Evolutionary conservation across 345 rosid genomes (phyloP), one percentile per base, ranked within the genome.

Genomic region (Melastoma malabathricum): DNA sequence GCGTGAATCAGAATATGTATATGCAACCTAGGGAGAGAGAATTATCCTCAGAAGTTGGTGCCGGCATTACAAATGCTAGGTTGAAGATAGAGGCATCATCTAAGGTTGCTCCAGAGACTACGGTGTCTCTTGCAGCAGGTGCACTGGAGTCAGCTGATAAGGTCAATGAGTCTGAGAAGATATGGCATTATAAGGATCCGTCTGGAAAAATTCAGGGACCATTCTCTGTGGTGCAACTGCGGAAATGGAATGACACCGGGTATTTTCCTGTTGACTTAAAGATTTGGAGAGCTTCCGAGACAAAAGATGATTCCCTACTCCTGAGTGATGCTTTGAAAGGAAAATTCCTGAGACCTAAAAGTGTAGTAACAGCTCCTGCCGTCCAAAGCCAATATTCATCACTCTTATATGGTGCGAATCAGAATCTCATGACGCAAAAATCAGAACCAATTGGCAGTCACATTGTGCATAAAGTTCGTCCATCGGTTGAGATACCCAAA

Each of bases 131-230:
- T 3, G 52, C 84, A 31, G 39, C 67, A 3, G 69, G 48, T 52
- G 68, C 51, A 38, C 43, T 66, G 18, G 81, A 74, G 47, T 43
- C 79, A 52, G 63, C 59, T 66, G 68, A 70, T 53, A 72, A 74
- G 67, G 27, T 75, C 45, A 77, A 72, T 64, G 99, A 93, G 54
- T 58, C 94, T 5, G 95, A 93, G 65, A 93, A 93, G 69, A 75
- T 75, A 9, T 93, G 99, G 99, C 79, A 81, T 70, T 93, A 93
- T 68, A 56, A 69, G 64, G 99, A 93, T 76, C 99, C 99, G 47
- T 72, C 97, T 59, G 96, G 94, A 56, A 93, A 93, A 68, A 67
- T 75, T 34, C 99, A 93, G 66, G 99, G 99, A 23, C 94, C 99
- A 47, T 93, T 93, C 68, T 88, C 99, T 4, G 75, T 88, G 58